Evolutionary conservation across 208 protist species (phyloP), one percentile per base, ranked within the genome.

Genomic region (Wallacemonas rigidus): DNA sequence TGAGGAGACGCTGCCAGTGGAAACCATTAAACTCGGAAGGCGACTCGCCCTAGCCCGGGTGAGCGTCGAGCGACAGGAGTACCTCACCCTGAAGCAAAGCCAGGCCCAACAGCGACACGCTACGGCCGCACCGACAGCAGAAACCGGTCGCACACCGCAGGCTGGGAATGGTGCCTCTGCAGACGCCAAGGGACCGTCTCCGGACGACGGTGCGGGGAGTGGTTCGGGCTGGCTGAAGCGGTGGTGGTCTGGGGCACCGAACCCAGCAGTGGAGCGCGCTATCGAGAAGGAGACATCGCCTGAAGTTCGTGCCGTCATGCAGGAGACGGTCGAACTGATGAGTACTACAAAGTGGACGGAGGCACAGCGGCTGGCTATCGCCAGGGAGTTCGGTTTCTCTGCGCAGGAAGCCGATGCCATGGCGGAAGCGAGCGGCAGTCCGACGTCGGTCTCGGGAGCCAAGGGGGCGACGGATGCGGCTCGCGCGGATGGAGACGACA

Each of bases 381-480:
- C 86, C 12, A 81, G 83, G 45, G 84, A 94, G 72, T 85, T 91
- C 67, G 86, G 86, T 56, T 71, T 91, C 56, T 72, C 81, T 3
- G 75, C 74, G 3, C 75, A 85, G 17, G 89, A 94, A 26, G 76
- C 79, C n/a, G 60, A 69, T 12, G 77, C 68, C 14, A 71, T 91
- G 39, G 7, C 77, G 2, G 77, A 82, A 12, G 45, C 12, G 36
- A 44, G 5, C 5, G 57, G 57, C 57, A 63, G 57, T 44, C 57
- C 57, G 43, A 69, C 50, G 14, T 43, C 64, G 26, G 43, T 44
- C 11, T 26, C 26, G 26, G 26, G 26, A 26, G 15, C 4, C 5
- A 3, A 40, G 14, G 61, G 8, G 14, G 67, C 36, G 40, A 2
- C 69, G 41, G 9, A 50, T 12, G 12, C 6, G 45, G 6, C 45